Evolutionary conservation across 106 monocot species (phyloP).

Genomic region (Acorus calamus): DNA sequence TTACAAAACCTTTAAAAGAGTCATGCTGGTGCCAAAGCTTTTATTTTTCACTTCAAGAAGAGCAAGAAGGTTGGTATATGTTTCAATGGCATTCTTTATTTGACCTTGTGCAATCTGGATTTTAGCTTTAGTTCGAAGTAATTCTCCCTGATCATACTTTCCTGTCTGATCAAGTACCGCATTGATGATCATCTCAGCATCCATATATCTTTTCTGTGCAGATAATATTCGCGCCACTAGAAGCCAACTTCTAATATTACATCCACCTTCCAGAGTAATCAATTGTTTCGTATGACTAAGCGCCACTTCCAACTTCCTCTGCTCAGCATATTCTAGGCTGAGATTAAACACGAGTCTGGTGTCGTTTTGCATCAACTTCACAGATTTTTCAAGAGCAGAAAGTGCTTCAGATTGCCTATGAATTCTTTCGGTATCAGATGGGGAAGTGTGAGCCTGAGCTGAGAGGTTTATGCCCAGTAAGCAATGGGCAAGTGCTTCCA

Average conservation of each 20-base stretch:
- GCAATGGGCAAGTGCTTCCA: constrained; percentile 40
- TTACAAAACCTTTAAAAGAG: constrained; percentile 36
- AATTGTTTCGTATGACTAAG: constrained; percentile 54
- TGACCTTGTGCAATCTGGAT: constrained; percentile 60
- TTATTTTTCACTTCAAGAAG: constrained; percentile 47
- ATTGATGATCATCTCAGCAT: constrained; percentile 65
- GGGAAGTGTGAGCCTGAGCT: constrained; percentile 36
- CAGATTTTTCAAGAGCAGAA: constrained; percentile 43
- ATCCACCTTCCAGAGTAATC: constrained; percentile 64
- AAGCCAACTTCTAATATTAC: constrained; percentile 62
- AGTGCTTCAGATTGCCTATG: constrained; percentile 63
- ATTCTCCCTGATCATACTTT: constrained; percentile 55
- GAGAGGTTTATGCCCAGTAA: constrained; percentile 72
- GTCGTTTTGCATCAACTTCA: constrained; percentile 38
- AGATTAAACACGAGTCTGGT: constrained; percentile 41
- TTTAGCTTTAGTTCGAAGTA: constrained; percentile 70
- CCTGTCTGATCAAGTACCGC: constrained; percentile 75
- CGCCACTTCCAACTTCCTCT: constrained; percentile 72
- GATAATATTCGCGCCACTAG: constrained; percentile 74
- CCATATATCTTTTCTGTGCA: constrained; percentile 58
- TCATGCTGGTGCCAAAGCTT: constrained; percentile 36
- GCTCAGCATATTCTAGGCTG: constrained; percentile 77
- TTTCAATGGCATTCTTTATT: constrained; percentile 58
- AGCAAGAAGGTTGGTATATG: constrained; percentile 66
- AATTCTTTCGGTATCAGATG: constrained; percentile 55